Conservation (phyloP, 2,329 filamentous ascomycete species). For the Teratosphaeria destructans region DNA sequence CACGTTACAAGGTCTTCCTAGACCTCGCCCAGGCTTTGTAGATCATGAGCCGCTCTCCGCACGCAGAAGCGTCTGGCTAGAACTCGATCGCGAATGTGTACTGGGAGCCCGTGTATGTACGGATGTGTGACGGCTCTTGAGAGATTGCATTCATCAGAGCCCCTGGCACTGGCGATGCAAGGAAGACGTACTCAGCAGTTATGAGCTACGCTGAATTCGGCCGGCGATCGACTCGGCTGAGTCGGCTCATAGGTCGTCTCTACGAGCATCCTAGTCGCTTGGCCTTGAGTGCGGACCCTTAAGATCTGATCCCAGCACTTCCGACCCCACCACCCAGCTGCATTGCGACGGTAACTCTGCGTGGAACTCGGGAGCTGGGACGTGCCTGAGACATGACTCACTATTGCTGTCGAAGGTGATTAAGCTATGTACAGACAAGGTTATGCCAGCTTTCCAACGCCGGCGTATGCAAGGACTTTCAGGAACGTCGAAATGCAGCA, state of each 20-base stretch:
- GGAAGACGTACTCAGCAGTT: not conserved
- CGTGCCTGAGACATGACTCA: not conserved
- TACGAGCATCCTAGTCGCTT: not conserved
- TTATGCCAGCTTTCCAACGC: not conserved
- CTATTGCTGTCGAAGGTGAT: not conserved
- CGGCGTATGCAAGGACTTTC: not conserved
- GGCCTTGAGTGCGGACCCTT: not conserved
- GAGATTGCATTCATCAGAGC: not conserved
- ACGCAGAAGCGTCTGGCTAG: too few species aligned
- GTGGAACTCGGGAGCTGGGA: not conserved
- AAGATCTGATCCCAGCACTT: not conserved
- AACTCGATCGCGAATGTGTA: too few species aligned
- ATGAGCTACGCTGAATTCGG: not conserved
- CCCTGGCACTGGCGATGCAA: not conserved
- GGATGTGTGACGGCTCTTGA: not conserved
- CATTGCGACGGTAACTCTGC: not conserved
- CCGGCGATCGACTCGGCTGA: not conserved
- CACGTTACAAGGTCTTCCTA: too few species aligned
- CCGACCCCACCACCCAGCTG: not conserved
- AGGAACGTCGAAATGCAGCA: not conserved
- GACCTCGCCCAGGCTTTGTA: too few species aligned
- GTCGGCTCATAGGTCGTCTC: not conserved
- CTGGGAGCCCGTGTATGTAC: too few species aligned
- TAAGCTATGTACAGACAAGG: not conserved
- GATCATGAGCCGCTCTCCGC: too few species aligned